Conservation (phyloP, 106 monocot genomes). For the Dendrobium nobile region DNA sequence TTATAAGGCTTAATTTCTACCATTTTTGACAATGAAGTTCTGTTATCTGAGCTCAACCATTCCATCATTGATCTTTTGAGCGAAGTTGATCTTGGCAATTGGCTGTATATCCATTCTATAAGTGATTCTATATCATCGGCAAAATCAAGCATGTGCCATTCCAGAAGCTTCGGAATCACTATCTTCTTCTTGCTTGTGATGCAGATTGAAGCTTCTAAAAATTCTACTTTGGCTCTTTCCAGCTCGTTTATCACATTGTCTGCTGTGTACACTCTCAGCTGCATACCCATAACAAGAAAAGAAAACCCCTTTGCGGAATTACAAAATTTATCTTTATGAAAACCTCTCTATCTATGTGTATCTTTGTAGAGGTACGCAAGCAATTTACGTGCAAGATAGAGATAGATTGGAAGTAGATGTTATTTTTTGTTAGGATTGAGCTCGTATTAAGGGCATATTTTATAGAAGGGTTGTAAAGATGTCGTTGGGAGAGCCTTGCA, state of each 20-base stretch:
- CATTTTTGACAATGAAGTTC: conserved; percentile 18
- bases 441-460: too few relatives aligned
- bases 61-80: conserved; percentile 66
- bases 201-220: conserved; percentile 57
- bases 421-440: too few relatives aligned
- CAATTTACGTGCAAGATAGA: too few relatives aligned
- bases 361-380: too few relatives aligned
- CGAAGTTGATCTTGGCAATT: conserved; percentile 48
- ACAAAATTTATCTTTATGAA: too few relatives aligned
- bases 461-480: too few relatives aligned
- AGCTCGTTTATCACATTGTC: conserved; percentile 62
- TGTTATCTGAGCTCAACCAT: conserved; percentile 36
- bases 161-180: conserved; percentile 62
- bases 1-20: conserved; percentile 63
- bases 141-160: conserved; percentile 90
- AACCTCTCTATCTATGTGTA: too few relatives aligned
- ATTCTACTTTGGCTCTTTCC: conserved; percentile 74
- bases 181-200: conserved; percentile 69
- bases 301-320: too few relatives aligned
- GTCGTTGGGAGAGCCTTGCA: too few relatives aligned
- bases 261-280: conserved; percentile 76
- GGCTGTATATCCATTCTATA: conserved; percentile 86
- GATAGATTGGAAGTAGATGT: too few relatives aligned
- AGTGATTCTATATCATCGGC: conserved; percentile 75
- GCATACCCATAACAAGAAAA: conserved; percentile 4